Conservation (phyloP, 108 stramenopile species). For the Aurantiochytrium sp. region DNA sequence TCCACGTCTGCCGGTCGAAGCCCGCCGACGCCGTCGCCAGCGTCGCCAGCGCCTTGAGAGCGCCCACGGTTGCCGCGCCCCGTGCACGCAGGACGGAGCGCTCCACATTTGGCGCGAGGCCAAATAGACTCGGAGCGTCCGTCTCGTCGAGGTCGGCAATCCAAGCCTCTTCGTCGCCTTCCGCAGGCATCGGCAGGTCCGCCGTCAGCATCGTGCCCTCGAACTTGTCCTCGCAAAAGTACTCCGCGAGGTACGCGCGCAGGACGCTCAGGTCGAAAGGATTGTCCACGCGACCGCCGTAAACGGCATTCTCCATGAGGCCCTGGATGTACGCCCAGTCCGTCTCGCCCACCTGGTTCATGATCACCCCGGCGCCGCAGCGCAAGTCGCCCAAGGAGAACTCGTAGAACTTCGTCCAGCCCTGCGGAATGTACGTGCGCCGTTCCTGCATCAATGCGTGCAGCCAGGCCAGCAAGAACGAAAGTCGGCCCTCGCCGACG, state of each 20-base stretch:
- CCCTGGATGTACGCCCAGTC: conserved; percentile 58
- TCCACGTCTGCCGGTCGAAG: conserved; percentile 48
- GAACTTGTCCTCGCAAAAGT: conserved; percentile 45
- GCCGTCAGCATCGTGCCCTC: conserved; percentile 34
- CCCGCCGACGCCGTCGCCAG: not conserved
- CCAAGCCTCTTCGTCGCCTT: conserved; percentile 7
- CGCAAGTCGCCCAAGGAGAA: conserved; percentile 59
- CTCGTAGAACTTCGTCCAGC: conserved; percentile 67
- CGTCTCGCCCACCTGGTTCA: not conserved
- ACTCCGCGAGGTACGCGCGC: conserved; percentile 42
- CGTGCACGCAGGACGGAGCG: conserved; percentile 50
- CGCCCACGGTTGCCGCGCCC: conserved; percentile 16
- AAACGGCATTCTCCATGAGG: conserved; percentile 59
- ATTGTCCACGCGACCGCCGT: conserved; percentile 63
- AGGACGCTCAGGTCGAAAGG: conserved; percentile 55
- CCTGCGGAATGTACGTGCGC: conserved; percentile 59
- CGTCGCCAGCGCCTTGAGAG: conserved; percentile 31
- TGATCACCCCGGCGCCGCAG: conserved; percentile 50
- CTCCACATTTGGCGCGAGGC: conserved; percentile 61
- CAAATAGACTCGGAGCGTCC: conserved; percentile 52
- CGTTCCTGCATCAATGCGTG: conserved; percentile 65
- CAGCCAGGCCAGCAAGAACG: conserved; percentile 57
- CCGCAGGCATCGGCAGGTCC: conserved; percentile 39
- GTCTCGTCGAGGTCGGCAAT: conserved; percentile 46
- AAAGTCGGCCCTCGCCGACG: conserved; percentile 45